These are phyloP conservation scores for Coemansia sp. DNA, from an alignment of 192 early-diverging fungal species.

Conservation along the genomic window DNA sequence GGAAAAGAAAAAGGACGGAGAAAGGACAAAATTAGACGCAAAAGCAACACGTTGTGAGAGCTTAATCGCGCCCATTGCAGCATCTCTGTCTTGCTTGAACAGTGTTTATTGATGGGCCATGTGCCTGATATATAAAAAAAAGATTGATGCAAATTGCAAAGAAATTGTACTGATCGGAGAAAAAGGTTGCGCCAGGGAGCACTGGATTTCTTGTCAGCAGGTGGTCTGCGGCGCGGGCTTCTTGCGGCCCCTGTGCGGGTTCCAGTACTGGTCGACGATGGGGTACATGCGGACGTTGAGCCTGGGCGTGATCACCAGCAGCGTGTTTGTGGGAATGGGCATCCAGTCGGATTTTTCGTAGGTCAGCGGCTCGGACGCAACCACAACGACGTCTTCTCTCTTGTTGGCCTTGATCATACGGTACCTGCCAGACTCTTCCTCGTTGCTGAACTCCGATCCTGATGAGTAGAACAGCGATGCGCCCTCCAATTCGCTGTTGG, in stretches of 20 bases:
- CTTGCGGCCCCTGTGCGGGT: constrained; percentile 22
- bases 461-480: constrained; percentile 80
- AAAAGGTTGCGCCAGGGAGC: too few relatives aligned
- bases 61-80: not conserved
- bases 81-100: not conserved
- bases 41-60: too few relatives aligned
- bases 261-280: constrained; percentile 68
- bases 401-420: constrained; percentile 66
- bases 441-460: constrained; percentile 63
- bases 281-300: constrained; percentile 74
- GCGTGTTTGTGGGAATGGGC: constrained; percentile 72
- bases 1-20: too few relatives aligned
- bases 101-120: too few relatives aligned
- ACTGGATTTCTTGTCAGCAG: not conserved
- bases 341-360: constrained; percentile 81
- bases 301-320: constrained; percentile 74
- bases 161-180: too few relatives aligned
- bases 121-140: too few relatives aligned
- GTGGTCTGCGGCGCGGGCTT: not conserved
- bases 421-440: constrained; percentile 65
- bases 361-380: constrained; percentile 78
- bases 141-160: too few relatives aligned
- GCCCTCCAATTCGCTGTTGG: constrained; percentile 64
- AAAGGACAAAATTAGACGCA: too few relatives aligned
- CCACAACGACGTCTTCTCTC: constrained; percentile 79